These are phyloP conservation scores for Flaveria bidentis DNA, from an alignment of 129 eudicot species.

Conservation along the genomic window DNA sequence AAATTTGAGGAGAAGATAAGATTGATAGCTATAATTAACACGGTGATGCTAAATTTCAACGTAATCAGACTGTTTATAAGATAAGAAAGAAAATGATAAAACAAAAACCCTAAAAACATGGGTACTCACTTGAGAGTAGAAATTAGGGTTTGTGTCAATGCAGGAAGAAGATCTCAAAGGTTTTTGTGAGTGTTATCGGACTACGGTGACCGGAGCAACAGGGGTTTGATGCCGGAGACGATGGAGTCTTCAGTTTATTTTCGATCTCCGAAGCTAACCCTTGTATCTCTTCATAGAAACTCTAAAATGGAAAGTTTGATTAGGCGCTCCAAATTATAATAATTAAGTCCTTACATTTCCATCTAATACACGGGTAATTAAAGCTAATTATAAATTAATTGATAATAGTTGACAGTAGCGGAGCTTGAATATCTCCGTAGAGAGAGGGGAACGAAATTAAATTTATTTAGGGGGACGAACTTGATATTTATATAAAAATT, in stretches of 20 bases:
- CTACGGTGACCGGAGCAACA: not conserved
- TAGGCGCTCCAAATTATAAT: too few species aligned
- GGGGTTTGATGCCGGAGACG: not conserved
- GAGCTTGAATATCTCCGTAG: too few species aligned
- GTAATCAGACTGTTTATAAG: not conserved
- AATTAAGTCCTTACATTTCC: too few species aligned
- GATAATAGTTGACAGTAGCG: too few species aligned
- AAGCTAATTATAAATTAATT: too few species aligned
- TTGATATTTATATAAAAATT: too few species aligned
- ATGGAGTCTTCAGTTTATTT: not conserved
- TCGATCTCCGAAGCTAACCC: not conserved
- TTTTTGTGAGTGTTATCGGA: not conserved
- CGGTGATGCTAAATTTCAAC: not conserved
- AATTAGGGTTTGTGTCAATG: constrained; percentile 24
- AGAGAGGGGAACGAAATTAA: too few species aligned
- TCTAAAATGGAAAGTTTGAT: too few species aligned
- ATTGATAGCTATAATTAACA: not conserved
- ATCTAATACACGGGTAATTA: too few species aligned
- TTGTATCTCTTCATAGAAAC: too few species aligned
- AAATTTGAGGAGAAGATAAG: not conserved
- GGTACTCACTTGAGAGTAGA: constrained; percentile 23
- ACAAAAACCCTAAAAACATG: not conserved
- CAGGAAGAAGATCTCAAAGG: constrained; percentile 18
- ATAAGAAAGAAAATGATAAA: constrained; percentile 1
- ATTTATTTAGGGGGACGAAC: too few species aligned